Evolutionary conservation across 2,329 filamentous ascomycete genomes (phyloP).

Genomic region (Calonectria henricotiae): DNA sequence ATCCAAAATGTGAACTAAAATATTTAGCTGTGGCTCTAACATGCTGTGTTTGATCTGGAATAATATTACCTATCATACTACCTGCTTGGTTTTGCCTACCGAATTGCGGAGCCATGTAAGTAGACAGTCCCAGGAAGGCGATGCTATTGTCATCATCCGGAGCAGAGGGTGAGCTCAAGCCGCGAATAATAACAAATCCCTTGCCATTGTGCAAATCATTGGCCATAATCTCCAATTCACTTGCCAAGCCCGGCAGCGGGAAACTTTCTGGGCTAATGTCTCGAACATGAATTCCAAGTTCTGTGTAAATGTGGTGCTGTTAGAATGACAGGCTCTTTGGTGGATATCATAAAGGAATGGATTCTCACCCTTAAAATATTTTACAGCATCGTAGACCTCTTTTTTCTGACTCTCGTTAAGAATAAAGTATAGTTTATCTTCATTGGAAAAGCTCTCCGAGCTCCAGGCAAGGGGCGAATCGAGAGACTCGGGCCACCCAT

Average conservation of each 20-base stretch:
- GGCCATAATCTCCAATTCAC: background rate
- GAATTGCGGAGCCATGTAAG: slow-evolving; percentile 5
- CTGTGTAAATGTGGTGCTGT: background rate
- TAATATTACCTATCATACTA: slow-evolving; percentile 9
- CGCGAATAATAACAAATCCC: slow-evolving; percentile 13
- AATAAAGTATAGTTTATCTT: background rate
- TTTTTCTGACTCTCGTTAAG: background rate
- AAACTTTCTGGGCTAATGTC: slow-evolving; percentile 15
- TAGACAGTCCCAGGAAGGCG: slow-evolving; percentile 1
- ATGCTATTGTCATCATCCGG: slow-evolving; percentile 4
- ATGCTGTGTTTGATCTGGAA: too few species aligned
- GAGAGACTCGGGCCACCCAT: slow-evolving; percentile 4
- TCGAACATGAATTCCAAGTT: slow-evolving; percentile 1
- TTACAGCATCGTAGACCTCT: slow-evolving; percentile 1
- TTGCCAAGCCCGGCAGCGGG: slow-evolving; percentile 4
- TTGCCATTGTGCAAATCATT: slow-evolving; percentile 12
- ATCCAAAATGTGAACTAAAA: slow-evolving; percentile 7
- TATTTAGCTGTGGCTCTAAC: background rate
- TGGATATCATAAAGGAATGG: background rate
- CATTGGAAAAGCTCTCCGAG: background rate
- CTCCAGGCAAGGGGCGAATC: slow-evolving; percentile 8
- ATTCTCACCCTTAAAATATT: background rate
- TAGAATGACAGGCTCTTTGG: background rate
- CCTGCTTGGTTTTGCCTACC: background rate
- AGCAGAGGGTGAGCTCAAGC: background rate